These are phyloP conservation scores for Lablab purpureus DNA, from an alignment of 306 rosid genomes.

Conservation along the genomic window DNA sequence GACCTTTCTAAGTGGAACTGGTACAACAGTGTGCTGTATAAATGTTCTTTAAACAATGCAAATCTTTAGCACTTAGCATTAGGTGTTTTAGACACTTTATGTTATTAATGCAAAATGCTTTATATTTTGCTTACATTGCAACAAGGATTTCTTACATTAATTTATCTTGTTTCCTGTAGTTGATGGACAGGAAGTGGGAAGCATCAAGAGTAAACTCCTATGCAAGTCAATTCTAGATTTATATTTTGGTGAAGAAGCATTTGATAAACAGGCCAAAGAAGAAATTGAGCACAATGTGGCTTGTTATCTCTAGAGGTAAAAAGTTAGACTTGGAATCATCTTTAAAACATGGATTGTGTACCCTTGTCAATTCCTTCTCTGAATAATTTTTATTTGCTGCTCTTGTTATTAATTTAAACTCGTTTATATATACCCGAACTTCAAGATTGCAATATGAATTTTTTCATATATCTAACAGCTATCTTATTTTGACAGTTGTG, in stretches of 20 bases:
- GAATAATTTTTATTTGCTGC: constrained; percentile 18
- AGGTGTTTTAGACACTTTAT: background rate
- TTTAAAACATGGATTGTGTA: background rate
- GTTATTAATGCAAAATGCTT: constrained; percentile 12
- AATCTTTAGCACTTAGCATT: constrained; percentile 27
- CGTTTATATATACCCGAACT: constrained; percentile 15
- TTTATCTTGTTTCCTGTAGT: constrained; percentile 57
- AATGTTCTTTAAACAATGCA: constrained; percentile 10
- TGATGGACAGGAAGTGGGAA: constrained; percentile 94
- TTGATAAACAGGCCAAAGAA: constrained; percentile 88
- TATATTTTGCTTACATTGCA: constrained; percentile 5
- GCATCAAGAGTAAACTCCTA: constrained; percentile 80
- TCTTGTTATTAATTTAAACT: constrained; percentile 8
- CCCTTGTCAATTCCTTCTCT: constrained; percentile 25
- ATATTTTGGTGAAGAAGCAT: constrained; percentile 86
- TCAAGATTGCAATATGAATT: constrained; percentile 12
- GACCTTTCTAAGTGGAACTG: constrained; percentile 12
- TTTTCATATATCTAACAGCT: constrained; percentile 15
- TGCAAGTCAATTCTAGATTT: constrained; percentile 83
- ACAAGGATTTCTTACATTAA: constrained; percentile 20
- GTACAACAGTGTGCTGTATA: background rate
- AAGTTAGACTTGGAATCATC: constrained; percentile 20
- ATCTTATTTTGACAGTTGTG: no score
- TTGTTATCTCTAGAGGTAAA: constrained; percentile 57
- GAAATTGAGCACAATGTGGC: constrained; percentile 71